These are phyloP conservation scores for Komagataella ulmi DNA, from an alignment of 805 yeast genomes.

Conservation along the genomic window DNA sequence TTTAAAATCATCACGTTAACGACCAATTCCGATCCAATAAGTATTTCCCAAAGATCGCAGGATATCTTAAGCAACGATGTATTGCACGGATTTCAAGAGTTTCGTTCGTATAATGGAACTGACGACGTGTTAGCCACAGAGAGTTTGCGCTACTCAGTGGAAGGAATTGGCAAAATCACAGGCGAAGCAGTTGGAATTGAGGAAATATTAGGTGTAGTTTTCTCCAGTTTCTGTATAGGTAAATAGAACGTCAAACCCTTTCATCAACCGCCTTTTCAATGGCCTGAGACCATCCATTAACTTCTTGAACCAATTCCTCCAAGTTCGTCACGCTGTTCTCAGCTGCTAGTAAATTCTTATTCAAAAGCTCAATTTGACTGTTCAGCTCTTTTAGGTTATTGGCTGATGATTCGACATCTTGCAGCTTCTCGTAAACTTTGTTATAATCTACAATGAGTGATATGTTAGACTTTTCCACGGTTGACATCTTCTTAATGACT, in stretches of 20 bases:
- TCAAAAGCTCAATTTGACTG: not conserved
- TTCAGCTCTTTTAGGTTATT: not conserved
- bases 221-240: constrained; percentile 89
- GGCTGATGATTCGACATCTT: not conserved
- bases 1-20: constrained; percentile 38
- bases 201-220: constrained; percentile 83
- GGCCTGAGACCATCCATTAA: not conserved
- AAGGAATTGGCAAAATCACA: constrained; percentile 85
- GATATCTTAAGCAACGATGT: constrained; percentile 72
- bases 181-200: constrained; percentile 85
- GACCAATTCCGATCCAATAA: constrained; percentile 48
- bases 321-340: not conserved
- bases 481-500: not conserved
- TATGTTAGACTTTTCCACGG: constrained; percentile 2
- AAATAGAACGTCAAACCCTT: constrained; percentile 30
- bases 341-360: not conserved
- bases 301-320: not conserved
- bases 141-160: constrained; percentile 56
- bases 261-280: not conserved
- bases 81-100: constrained; percentile 58
- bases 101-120: constrained; percentile 29
- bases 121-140: constrained; percentile 77
- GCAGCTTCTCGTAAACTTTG: not conserved
- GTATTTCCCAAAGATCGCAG: constrained; percentile 61
- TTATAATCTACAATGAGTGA: not conserved